phyloP scores from a whole-genome alignment of 2,329 filamentous ascomycete genomes.

The Microsporum canis region DNA sequence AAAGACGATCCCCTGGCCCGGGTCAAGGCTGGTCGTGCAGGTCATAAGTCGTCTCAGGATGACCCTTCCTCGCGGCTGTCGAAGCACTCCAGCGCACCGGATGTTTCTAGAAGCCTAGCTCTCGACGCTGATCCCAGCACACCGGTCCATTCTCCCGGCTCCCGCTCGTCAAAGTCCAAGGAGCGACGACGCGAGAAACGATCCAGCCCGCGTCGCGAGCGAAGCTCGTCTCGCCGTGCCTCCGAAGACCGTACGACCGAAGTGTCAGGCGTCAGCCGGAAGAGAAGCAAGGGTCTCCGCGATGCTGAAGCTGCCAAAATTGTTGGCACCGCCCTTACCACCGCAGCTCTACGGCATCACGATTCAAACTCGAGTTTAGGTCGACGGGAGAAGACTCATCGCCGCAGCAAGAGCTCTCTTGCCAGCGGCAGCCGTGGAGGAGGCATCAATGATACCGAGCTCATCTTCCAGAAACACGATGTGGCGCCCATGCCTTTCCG shows the following conservation, averaged over 20 bases:
- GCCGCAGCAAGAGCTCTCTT: constrained; percentile 42
- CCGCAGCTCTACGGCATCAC: constrained; percentile 52
- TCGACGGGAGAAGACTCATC: constrained; percentile 28
- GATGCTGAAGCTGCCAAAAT: constrained; percentile 46
- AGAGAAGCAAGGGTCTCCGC: constrained; percentile 44
- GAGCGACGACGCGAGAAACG: constrained; percentile 44
- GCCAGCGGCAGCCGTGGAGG: constrained; percentile 23
- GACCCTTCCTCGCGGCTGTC: constrained; percentile 44
- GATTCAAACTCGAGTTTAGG: constrained; percentile 52
- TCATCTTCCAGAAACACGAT: constrained; percentile 43
- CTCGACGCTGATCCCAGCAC: constrained; percentile 35
- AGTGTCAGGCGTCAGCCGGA: constrained; percentile 40
- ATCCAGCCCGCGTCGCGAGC: constrained; percentile 39
- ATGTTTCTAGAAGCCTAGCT: constrained; percentile 50
- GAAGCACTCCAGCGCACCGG: constrained; percentile 46
- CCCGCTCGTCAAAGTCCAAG: constrained; percentile 38
- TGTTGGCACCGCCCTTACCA: constrained; percentile 48
- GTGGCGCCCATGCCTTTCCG: constrained; percentile 78
- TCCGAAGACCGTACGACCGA: constrained; percentile 39
- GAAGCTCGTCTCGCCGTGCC: constrained; percentile 33
- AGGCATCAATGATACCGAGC: constrained; percentile 39
- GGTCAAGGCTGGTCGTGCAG: constrained; percentile 57
- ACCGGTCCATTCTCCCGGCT: constrained; percentile 20
- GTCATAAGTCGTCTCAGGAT: constrained; percentile 48
- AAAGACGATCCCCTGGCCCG: constrained; percentile 58